Conservation (phyloP, 495 filamentous ascomycete species). For the Hyphodiscus hymeniophilus region DNA sequence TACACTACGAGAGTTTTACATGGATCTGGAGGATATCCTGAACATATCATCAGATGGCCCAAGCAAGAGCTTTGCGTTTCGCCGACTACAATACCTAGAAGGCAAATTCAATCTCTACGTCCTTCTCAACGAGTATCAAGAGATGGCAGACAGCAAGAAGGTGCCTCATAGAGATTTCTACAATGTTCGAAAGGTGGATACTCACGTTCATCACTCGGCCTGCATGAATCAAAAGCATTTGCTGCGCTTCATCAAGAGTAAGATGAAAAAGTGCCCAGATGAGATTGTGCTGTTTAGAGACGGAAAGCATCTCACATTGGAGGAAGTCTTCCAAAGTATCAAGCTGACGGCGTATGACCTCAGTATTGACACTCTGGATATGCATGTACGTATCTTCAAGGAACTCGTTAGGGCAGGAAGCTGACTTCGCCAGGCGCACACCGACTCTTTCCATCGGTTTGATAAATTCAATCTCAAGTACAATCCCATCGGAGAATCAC, state of each 20-base stretch:
- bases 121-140: constrained; percentile 91
- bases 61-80: constrained; percentile 93
- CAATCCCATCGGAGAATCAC: constrained; percentile 93
- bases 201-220: constrained; percentile 96
- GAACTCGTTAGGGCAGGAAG: neutral
- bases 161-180: constrained; percentile 98
- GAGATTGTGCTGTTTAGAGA: constrained; percentile 91
- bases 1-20: constrained; percentile 85
- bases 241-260: constrained; percentile 96
- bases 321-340: constrained; percentile 94
- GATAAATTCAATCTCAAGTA: constrained; percentile 99
- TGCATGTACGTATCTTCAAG: constrained; percentile 50
- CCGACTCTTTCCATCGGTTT: constrained; percentile 96
- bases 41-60: constrained; percentile 87
- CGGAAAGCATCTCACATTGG: constrained; percentile 82
- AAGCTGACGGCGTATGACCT: constrained; percentile 95
- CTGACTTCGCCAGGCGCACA: constrained; percentile 61
- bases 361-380: constrained; percentile 97
- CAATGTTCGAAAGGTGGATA: constrained; percentile 97
- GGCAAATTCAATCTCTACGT: constrained; percentile 92
- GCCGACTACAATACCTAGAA: constrained; percentile 88
- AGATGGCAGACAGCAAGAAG: constrained; percentile 94
- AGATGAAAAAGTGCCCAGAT: constrained; percentile 95
- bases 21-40: constrained; percentile 83
- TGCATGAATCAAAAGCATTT: constrained; percentile 99